A percentile compares a stretch with the other conserved stretches of the same genome.
Evolutionary conservation across 1,284 basidiomycete species (phyloP).

Genomic region (Cystobasidium sp.): DNA sequence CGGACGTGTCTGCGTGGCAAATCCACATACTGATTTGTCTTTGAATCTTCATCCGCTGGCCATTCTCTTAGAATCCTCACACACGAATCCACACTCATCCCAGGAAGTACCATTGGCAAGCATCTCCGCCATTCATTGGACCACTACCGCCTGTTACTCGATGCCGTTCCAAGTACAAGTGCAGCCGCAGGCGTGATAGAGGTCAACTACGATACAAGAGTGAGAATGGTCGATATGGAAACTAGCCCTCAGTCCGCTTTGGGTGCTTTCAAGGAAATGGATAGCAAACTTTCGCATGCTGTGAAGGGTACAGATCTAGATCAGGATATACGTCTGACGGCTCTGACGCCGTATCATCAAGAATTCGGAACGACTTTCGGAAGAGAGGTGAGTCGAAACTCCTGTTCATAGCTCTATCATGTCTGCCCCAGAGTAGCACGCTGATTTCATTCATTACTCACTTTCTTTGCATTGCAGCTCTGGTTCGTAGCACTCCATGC

Average conservation of each 20-base stretch:
- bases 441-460: background rate
- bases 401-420: background rate
- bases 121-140: conserved; percentile 38
- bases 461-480: conserved; percentile 61
- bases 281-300: conserved; percentile 52
- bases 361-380: conserved; percentile 76
- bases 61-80: conserved; percentile 25
- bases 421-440: background rate
- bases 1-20: background rate
- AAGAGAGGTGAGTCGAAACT: conserved; percentile 66
- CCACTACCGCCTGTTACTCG: conserved; percentile 37
- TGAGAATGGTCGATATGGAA: conserved; percentile 80
- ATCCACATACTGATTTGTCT: background rate
- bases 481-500: conserved; percentile 84
- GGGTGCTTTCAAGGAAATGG: conserved; percentile 62
- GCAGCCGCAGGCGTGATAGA: conserved; percentile 33
- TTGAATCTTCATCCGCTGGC: background rate
- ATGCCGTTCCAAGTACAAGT: conserved; percentile 17
- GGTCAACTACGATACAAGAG: conserved; percentile 73
- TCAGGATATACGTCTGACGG: conserved; percentile 68
- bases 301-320: conserved; percentile 59
- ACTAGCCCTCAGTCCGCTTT: conserved; percentile 68
- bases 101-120: conserved; percentile 40
- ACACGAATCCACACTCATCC: conserved; percentile 30
- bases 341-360: conserved; percentile 75